Base-by-base conservation (phyloP, 345 rosid species). In the Aquilaria malaccensis region DNA sequence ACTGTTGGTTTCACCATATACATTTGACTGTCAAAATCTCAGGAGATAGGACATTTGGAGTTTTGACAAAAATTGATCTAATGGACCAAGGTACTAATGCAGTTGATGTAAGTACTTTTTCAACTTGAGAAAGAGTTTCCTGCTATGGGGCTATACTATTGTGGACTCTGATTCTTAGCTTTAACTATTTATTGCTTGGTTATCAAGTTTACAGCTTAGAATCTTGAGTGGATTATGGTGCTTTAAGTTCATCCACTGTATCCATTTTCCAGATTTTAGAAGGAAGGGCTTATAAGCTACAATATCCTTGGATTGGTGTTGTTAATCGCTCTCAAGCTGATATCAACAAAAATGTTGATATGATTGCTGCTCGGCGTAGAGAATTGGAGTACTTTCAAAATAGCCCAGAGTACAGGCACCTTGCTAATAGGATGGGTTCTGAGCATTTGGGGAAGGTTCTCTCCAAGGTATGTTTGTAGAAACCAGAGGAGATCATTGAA, bases 251-350 rank as follows among this genome's bases (percentile, higher is more conserved):
- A 7, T 7, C 43, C 43, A 37, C 0, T 7, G 7, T 37, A 37
- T 37, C 5, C 7, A 9, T 9, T 37, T 65, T 72, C 59, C 59
- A 93, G 97, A 89, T 93, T 61, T 84, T 93, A 69, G 98, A 89
- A 85, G 98, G 94, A 73, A 85, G 70, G 70, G 72, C 96, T 67
- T 93, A 89, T 73, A 87, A 84, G 75, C 80, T 93, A 59, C 88
- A 85, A 70, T 93, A 47, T 76, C 94, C 96, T 56, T 93, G 98
- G 98, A 79, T 93, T 60, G 98, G 98, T 52, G 96, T 93, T 68
- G 98, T 93, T 46, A 93, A 93, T 74, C 97, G 97, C 70, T 93
- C 98, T 68, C 98, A 89, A 76, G 97, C 97, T 80, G 98, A 89
- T 66, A 93, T 89, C 11, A 93, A 93, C 63, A 89, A 85, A 77